Evolutionary conservation across 495 filamentous ascomycete genomes (phyloP), one percentile per base, ranked within the genome.

Genomic region (Neurospora terricola): DNA sequence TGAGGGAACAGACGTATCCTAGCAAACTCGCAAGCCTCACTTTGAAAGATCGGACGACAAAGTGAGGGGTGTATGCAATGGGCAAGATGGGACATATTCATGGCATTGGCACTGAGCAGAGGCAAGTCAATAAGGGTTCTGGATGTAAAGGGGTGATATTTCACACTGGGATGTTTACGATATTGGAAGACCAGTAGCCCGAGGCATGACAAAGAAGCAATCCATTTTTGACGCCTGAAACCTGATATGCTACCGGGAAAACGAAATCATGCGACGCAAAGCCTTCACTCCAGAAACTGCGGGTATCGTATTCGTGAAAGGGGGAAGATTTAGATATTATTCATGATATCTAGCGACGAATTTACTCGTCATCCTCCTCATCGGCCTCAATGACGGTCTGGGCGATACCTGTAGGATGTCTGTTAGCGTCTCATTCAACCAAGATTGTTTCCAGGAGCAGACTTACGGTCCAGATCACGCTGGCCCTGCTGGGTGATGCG

Each of bases 401-500:
- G 72, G 91, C 91, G 73, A 93, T 93, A 78, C 87, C 85, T 86
- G 72, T 79, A 62, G 2, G 0, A 14, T 10, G 39, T 14, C 34
- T 69, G 69, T 75, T 38, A 75, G 34, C 18, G 38, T 70, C 16
- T 3, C 23, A 14, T 38, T 10, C 5, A 12, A 37, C 18, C 14
- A 39, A 14, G 11, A 16, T n/a, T 18, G 14, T 34, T 37, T 18
- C 18, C 21, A 37, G 3, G 23, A 48, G 38, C 30, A 21, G 62
- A 76, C 79, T 75, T 80, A 92, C 96, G 94, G 88, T 98, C 96
- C 87, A 99, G 88, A 94, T 99, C 96, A 84, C 96, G 92, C 88
- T 98, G 96, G 77, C 96, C 96, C 80, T 89, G 88, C 88, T 98
- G 94, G 78, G 96, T 97, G 84, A 98, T 98, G 78, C 96, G 89